Conservation (phyloP, 2,329 filamentous ascomycete species). For the Aspergillus tubingensis region DNA sequence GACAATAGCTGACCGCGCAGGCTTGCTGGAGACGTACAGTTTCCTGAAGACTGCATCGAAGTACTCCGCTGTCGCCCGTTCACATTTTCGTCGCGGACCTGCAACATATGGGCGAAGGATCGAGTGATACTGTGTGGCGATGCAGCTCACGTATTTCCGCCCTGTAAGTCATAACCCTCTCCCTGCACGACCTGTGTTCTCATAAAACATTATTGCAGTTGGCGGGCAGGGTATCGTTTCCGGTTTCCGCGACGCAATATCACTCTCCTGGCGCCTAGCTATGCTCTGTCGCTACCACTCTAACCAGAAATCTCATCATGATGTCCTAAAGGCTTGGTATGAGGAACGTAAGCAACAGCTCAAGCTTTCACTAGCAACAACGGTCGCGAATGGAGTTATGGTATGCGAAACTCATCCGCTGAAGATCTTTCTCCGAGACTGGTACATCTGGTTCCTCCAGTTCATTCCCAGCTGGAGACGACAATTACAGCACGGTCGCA, state of each 20-base stretch:
- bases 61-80: conserved; percentile 51
- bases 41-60: conserved; percentile 50
- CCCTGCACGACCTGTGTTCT: too few species aligned
- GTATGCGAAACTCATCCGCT: conserved; percentile 33
- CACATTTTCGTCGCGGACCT: conserved; percentile 46
- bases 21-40: conserved; percentile 33
- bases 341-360: conserved; percentile 43
- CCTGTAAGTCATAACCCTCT: conserved; percentile 35
- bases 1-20: conserved; percentile 12
- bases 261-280: conserved; percentile 41
- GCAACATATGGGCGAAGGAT: conserved; percentile 50
- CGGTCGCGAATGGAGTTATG: conserved; percentile 38
- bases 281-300: conserved; percentile 26
- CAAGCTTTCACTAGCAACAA: conserved; percentile 36
- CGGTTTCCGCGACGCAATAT: conserved; percentile 43
- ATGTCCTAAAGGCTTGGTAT: conserved; percentile 36
- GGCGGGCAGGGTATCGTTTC: conserved; percentile 47
- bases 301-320: conserved; percentile 19
- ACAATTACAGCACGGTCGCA: conserved; percentile 31
- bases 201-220: conserved; percentile 23
- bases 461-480: conserved; percentile 34
- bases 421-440: conserved; percentile 35
- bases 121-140: conserved; percentile 51
- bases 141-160: conserved; percentile 56
- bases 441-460: conserved; percentile 36